Base-by-base conservation (phyloP, 2,329 filamentous ascomycete species). In the Xylaria digitata region DNA sequence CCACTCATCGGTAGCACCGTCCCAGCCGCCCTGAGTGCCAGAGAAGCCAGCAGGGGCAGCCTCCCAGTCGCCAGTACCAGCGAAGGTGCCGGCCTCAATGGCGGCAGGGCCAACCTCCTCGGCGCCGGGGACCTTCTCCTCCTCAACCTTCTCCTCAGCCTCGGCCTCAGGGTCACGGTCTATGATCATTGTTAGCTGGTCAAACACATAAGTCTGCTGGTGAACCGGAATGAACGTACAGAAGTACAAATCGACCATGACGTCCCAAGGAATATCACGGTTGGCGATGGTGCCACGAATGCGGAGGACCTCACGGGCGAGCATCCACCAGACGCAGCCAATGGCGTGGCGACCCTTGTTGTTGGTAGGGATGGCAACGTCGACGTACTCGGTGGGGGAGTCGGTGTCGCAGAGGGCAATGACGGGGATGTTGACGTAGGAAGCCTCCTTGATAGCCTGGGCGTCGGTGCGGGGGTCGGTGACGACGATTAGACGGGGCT, bases 301-400 rank as follows among this genome's bases (percentile, higher is more conserved):
- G 82, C 96, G 94, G 84, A 99, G 94, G 82, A 99, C 95, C 90
- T 99, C 96, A 89, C 96, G 96, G 83, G 96, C 95, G 77, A 99
- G 90, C 91, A 99, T 91, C 96, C 96, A 99, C 96, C 96, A 99
- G 87, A 99, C 84, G 79, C 96, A 89, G 88, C 96, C 96, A 79
- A 99, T 99, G 82, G 96, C 91, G 87, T 98, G 94, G 82, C 96
- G 95, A 88, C 94, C 95, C 92, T 99, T 99, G 93, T 99, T 99
- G 93, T 99, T 99, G 87, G 96, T 97, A 80, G 96, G 96, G 86
- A 99, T 99, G 84, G 96, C 96, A 84, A 98, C 93, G 82, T 99
- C 96, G 82, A 99, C 96, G 87, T 95, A 99, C 87, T 99, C 95
- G 84, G 96, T 98, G 80, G 96, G 96, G 70, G 96, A 98, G 89